phyloP scores from a whole-genome alignment of 371 early-diverging fungal species.

The Mortierella sp. region DNA sequence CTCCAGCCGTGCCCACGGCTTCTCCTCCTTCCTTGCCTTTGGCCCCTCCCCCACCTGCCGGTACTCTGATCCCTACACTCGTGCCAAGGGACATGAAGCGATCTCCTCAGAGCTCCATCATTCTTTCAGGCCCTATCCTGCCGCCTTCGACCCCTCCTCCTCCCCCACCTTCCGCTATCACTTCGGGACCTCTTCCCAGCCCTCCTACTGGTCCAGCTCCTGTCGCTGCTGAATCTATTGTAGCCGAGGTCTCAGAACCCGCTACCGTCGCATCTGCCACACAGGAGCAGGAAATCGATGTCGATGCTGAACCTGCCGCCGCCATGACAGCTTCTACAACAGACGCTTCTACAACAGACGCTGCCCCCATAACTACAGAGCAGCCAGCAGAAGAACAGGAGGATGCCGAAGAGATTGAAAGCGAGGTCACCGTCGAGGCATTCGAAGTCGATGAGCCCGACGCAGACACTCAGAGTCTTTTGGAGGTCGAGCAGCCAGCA shows the following conservation, averaged over 20 bases:
- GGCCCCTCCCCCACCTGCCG: slow-evolving; percentile 17
- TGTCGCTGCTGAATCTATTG: background rate
- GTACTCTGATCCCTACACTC: slow-evolving; percentile 18
- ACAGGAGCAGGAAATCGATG: background rate
- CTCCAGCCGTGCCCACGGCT: slow-evolving; percentile 18
- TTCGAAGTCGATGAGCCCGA: slow-evolving; percentile 8
- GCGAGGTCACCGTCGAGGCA: slow-evolving; percentile 6
- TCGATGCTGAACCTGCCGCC: background rate
- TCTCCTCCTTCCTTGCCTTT: slow-evolving; percentile 18
- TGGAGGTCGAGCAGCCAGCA: slow-evolving; percentile 1
- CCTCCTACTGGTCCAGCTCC: slow-evolving; percentile 23
- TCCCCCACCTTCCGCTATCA: slow-evolving; percentile 18
- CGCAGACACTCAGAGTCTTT: background rate
- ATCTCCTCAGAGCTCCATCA: slow-evolving; percentile 41
- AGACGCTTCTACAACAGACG: background rate
- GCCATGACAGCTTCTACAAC: too few relatives aligned
- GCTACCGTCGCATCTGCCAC: background rate
- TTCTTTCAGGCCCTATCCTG: slow-evolving; percentile 42
- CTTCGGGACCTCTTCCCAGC: slow-evolving; percentile 17
- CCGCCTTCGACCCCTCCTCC: slow-evolving; percentile 47
- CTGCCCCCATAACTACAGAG: background rate
- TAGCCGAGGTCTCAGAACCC: background rate
- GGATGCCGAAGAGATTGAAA: background rate
- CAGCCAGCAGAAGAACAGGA: slow-evolving; percentile 6
- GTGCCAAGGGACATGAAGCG: slow-evolving; percentile 48